These are phyloP conservation scores for Cryptococcus floricola DNA, from an alignment of 1,284 basidiomycete species.

Conservation along the genomic window DNA sequence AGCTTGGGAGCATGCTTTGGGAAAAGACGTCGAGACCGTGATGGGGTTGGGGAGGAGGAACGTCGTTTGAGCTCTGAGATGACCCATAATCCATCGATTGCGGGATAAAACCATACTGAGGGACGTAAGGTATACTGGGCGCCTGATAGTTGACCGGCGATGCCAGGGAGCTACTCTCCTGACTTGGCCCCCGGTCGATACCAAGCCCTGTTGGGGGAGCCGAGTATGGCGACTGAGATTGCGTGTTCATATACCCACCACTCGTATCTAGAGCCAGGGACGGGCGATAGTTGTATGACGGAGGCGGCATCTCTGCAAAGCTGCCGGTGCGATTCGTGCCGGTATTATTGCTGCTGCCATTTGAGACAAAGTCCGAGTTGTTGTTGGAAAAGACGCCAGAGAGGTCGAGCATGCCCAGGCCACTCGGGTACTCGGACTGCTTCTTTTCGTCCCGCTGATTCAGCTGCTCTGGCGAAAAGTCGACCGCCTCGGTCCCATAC, in stretches of 20 bases:
- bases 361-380: background rate
- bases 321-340: background rate
- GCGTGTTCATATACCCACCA: constrained; percentile 6
- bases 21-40: no score
- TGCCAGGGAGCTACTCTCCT: constrained; percentile 11
- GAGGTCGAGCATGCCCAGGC: constrained; percentile 12
- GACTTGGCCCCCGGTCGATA: constrained; percentile 8
- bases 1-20: no score
- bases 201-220: constrained; percentile 18
- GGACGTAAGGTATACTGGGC: no score
- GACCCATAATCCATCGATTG: no score
- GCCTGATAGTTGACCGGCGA: no score
- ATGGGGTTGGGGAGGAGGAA: no score
- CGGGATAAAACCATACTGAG: no score
- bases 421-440: constrained; percentile 1
- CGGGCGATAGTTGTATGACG: constrained; percentile 15
- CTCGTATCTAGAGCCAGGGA: constrained; percentile 24
- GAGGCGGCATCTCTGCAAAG: background rate
- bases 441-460: constrained; percentile 9
- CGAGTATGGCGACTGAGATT: constrained; percentile 15
- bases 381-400: constrained; percentile 5
- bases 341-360: background rate
- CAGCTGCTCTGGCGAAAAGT: background rate
- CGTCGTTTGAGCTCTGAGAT: no score
- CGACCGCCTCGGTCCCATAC: constrained; percentile 7